Percentiles rank a stretch among this genome's conserved stretches.
Evolutionary conservation across 257 asterid species (phyloP).

Genomic region (Voacanga thouarsii): DNA sequence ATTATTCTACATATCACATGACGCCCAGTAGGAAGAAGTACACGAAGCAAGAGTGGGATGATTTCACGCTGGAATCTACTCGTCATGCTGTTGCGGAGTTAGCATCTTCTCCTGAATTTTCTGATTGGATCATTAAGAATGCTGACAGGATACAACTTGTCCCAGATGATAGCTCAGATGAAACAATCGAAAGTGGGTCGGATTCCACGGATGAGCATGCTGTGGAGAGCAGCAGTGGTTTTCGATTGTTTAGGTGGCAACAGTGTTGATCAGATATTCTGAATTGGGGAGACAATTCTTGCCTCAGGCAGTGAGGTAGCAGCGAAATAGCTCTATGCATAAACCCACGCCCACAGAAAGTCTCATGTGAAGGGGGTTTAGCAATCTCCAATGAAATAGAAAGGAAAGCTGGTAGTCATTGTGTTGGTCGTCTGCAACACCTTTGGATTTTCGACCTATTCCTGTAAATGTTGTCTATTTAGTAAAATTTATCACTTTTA

Average conservation of each 20-base stretch:
- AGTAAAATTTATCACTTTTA: too few relatives aligned
- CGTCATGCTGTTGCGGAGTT: slow-evolving; percentile 58
- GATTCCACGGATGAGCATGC: slow-evolving; percentile 53
- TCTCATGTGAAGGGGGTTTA: too few relatives aligned
- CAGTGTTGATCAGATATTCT: neutral
- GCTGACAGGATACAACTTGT: slow-evolving; percentile 61
- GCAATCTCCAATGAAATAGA: too few relatives aligned
- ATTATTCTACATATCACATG: slow-evolving; percentile 62
- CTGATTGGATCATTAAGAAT: slow-evolving; percentile 59
- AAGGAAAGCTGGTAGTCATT: too few relatives aligned
- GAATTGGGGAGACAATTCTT: neutral
- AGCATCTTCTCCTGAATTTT: slow-evolving; percentile 74
- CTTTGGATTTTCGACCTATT: too few relatives aligned
- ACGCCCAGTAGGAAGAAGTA: slow-evolving; percentile 61
- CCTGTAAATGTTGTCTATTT: too few relatives aligned
- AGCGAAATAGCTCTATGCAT: too few relatives aligned
- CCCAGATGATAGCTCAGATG: slow-evolving; percentile 54
- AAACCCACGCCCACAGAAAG: too few relatives aligned
- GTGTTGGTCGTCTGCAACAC: too few relatives aligned
- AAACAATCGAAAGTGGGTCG: slow-evolving; percentile 62
- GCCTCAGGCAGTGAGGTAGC: neutral
- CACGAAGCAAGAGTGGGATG: slow-evolving; percentile 66
- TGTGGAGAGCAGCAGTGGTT: slow-evolving; percentile 52
- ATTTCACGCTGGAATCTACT: slow-evolving; percentile 70
- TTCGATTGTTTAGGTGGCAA: slow-evolving; percentile 42